These are phyloP conservation scores for Nakazawaea populi DNA, from an alignment of 805 yeast genomes.

Conservation along the genomic window DNA sequence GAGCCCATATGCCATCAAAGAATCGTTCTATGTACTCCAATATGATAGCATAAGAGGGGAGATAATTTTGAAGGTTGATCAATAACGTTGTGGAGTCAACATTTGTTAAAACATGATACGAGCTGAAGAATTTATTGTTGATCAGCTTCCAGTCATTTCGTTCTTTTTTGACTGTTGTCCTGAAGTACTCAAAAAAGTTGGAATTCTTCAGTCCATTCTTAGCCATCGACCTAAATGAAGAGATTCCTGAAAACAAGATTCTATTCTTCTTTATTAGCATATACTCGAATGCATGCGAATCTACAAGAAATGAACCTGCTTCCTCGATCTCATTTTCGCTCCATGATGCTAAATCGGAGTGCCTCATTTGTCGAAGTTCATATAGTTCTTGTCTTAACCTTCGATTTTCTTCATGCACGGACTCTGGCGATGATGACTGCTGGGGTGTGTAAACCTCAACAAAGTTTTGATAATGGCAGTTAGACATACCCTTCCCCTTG, in stretches of 20 bases:
- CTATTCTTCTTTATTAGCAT: neutral
- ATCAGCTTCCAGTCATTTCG: neutral
- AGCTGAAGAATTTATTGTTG: neutral
- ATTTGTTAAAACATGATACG: neutral
- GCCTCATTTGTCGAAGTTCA: neutral
- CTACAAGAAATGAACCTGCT: neutral
- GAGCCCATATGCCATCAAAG: constrained; percentile 16
- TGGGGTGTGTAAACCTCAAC: neutral
- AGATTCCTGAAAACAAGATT: neutral
- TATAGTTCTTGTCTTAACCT: neutral
- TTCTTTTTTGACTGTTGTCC: neutral
- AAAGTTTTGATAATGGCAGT: neutral
- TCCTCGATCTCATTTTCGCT: neutral
- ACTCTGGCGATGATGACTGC: neutral
- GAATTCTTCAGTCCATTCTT: neutral
- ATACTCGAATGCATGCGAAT: neutral
- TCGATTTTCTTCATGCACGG: neutral
- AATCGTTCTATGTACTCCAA: neutral
- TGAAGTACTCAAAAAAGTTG: neutral
- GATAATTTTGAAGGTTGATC: neutral
- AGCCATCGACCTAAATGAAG: neutral
- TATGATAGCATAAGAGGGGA: neutral
- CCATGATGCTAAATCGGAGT: neutral
- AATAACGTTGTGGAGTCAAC: neutral
- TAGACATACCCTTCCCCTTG: neutral